Percentiles rank a stretch among this genome's conserved stretches.
Conservation (phyloP, 805 yeast genomes). For the Debaryomyces castellii region DNA sequence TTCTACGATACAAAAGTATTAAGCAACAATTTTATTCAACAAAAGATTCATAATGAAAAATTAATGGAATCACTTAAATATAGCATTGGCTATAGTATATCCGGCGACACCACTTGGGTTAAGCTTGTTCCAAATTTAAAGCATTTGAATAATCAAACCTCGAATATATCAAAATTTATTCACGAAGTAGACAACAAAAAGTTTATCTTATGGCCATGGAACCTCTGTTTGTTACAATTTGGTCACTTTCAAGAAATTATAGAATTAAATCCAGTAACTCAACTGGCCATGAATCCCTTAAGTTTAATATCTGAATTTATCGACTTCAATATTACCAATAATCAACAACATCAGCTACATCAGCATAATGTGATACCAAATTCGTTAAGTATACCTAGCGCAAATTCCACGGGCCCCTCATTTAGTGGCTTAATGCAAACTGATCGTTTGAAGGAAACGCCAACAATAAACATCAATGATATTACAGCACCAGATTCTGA, state of each 20-base stretch:
- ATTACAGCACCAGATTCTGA: slow-evolving; percentile 13
- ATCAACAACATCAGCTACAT: slow-evolving; percentile 7
- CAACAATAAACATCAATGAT: slow-evolving; percentile 12
- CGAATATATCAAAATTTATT: slow-evolving; percentile 57
- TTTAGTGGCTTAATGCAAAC: slow-evolving; percentile 15
- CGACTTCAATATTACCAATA: slow-evolving; percentile 28
- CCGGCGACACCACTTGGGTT: slow-evolving; percentile 51
- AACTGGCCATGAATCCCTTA: slow-evolving; percentile 24
- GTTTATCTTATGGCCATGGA: slow-evolving; percentile 71
- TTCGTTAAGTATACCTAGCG: slow-evolving; percentile 18
- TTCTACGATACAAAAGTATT: slow-evolving; percentile 29
- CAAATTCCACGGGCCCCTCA: slow-evolving; percentile 17
- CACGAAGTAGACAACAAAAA: slow-evolving; percentile 53
- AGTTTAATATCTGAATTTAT: slow-evolving; percentile 34
- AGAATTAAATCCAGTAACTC: slow-evolving; percentile 14
- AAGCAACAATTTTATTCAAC: slow-evolving; percentile 16
- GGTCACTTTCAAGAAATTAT: slow-evolving; percentile 25
- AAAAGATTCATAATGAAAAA: slow-evolving; percentile 20
- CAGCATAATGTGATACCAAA: not conserved
- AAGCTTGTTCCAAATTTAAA: slow-evolving; percentile 65
- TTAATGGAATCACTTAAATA: slow-evolving; percentile 31
- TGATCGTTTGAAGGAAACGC: slow-evolving; percentile 13
- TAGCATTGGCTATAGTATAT: slow-evolving; percentile 33
- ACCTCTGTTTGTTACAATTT: slow-evolving; percentile 60
- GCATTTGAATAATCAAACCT: slow-evolving; percentile 68